Evolutionary conservation across 139 green algal species (phyloP).

Genomic region (Auxenochlorella pyrenoidosa): DNA sequence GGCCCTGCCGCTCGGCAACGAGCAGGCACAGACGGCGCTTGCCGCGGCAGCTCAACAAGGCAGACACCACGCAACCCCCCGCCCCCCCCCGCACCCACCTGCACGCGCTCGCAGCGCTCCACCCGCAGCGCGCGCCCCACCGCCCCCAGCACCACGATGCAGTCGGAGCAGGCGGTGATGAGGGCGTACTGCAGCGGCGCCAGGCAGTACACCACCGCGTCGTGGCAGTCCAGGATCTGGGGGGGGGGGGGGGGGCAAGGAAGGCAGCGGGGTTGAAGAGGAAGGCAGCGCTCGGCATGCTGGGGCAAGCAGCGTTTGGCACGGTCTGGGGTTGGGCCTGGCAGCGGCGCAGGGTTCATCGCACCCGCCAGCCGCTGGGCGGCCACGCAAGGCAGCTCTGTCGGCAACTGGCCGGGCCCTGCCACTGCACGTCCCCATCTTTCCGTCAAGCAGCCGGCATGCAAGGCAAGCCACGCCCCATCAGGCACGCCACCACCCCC

Average conservation of each 20-base stretch:
- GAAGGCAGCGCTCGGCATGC: no score
- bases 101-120: slow-evolving; percentile 84
- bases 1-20: no score
- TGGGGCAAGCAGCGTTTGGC: no score
- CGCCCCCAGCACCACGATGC: slow-evolving; percentile 82
- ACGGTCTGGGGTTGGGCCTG: no score
- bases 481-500: neutral
- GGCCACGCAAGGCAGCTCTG: no score
- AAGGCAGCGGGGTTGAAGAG: slow-evolving; percentile 26
- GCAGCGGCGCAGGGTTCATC: no score
- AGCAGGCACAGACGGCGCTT: no score
- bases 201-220: slow-evolving; percentile 87
- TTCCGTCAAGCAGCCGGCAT: neutral
- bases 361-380: no score
- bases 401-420: no score
- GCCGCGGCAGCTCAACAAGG: no score
- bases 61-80: neutral
- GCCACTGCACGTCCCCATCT: no score
- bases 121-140: slow-evolving; percentile 73
- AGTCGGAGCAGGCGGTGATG: slow-evolving; percentile 85
- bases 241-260: neutral
- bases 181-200: slow-evolving; percentile 77
- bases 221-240: slow-evolving; percentile 85
- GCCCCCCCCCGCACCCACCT: slow-evolving; percentile 35
- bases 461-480: neutral